These are phyloP conservation scores for Chromera velia DNA, from an alignment of 73 alveolate genomes.

Conservation along the genomic window DNA sequence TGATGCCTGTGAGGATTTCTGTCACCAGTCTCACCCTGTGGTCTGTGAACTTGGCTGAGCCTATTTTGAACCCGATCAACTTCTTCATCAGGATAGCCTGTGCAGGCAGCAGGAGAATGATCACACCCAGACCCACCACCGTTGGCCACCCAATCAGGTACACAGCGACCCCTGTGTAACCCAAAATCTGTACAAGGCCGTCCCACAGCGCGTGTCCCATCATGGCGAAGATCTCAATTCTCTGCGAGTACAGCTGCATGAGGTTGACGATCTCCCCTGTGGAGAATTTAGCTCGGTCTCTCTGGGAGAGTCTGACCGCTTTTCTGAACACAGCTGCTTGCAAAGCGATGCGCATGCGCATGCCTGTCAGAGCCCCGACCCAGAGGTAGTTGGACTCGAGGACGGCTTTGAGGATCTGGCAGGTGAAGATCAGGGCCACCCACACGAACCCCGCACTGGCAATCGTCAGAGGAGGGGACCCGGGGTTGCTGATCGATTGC, in stretches of 20 bases:
- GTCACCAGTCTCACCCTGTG: not conserved
- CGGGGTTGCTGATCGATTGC: not conserved
- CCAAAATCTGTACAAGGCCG: not conserved
- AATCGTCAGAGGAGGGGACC: not conserved
- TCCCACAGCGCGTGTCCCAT: not conserved
- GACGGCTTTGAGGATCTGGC: not conserved
- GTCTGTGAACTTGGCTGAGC: not conserved
- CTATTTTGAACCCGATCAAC: not conserved
- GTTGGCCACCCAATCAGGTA: not conserved
- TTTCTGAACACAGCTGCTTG: not conserved
- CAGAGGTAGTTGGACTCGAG: not conserved
- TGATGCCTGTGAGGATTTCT: not conserved
- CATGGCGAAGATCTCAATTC: not conserved
- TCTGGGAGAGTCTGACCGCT: not conserved
- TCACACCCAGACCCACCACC: not conserved
- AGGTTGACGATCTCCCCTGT: not conserved
- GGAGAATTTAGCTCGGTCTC: not conserved
- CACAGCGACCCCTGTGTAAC: not conserved
- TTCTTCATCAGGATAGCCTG: not conserved
- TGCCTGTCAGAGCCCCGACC: too few relatives aligned
- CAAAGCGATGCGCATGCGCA: not conserved
- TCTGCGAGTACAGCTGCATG: not conserved
- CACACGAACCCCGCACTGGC: too few relatives aligned
- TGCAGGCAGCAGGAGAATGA: not conserved
- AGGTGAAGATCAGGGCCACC: too few relatives aligned